A percentile compares a stretch with the other conserved stretches of the same genome.
phyloP scores from a whole-genome alignment of 352 stramenopile genomes.

The Pythium scleroteichum region DNA sequence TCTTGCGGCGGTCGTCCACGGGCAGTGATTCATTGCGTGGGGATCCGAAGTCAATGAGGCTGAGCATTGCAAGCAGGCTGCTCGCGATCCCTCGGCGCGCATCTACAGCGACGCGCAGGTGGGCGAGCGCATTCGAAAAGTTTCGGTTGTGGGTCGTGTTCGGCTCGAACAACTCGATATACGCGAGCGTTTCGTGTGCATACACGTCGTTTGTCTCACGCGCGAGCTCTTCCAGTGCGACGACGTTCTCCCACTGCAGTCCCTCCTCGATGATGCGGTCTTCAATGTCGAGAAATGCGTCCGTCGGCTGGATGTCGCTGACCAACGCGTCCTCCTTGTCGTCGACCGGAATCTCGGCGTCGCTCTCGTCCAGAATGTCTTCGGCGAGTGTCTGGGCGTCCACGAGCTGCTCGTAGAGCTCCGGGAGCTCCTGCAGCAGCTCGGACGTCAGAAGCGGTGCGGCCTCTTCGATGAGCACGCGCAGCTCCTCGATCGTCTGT shows the following conservation, averaged over 20 bases:
- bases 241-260: constrained; percentile 41
- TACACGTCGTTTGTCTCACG: constrained; percentile 40
- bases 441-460: constrained; percentile 23
- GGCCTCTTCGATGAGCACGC: constrained; percentile 27
- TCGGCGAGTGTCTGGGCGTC: constrained; percentile 29
- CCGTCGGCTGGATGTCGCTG: constrained; percentile 34
- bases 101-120: constrained; percentile 46
- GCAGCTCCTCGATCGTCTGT: constrained; percentile 25
- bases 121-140: constrained; percentile 45
- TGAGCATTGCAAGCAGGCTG: constrained; percentile 53
- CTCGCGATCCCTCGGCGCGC: constrained; percentile 42
- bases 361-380: constrained; percentile 25
- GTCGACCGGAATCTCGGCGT: constrained; percentile 6
- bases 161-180: constrained; percentile 61
- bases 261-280: constrained; percentile 49
- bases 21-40: constrained; percentile 28
- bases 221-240: constrained; percentile 33
- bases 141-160: constrained; percentile 26
- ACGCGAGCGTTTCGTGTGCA: constrained; percentile 59
- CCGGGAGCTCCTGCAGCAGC: constrained; percentile 22
- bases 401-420: constrained; percentile 29
- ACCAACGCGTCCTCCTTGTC: constrained; percentile 6
- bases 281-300: constrained; percentile 52
- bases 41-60: constrained; percentile 49
- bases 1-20: constrained; percentile 28